Evolutionary conservation across 2,329 filamentous ascomycete species (phyloP).

Genomic region (Pseudohalonectria lignicola): DNA sequence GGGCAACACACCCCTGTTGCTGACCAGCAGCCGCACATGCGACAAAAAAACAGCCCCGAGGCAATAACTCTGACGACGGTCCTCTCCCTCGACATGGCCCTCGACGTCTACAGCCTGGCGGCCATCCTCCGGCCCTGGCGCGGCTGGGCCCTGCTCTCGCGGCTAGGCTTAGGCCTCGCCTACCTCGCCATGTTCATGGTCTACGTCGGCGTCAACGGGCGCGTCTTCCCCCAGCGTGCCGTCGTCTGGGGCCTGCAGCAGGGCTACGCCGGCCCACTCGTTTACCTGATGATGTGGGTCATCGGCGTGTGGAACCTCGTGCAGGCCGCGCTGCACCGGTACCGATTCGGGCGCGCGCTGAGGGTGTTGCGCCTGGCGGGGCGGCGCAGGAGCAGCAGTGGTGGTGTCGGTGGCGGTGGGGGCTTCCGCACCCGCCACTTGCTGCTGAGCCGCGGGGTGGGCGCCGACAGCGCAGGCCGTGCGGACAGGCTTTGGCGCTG

Average conservation of each 20-base stretch:
- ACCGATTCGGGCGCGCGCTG: conserved; percentile 1
- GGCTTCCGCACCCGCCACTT: too few species aligned
- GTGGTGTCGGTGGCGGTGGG: too few species aligned
- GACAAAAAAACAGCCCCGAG: conserved; percentile 11
- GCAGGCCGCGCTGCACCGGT: conserved; percentile 4
- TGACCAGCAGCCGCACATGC: too few species aligned
- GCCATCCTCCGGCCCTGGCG: conserved; percentile 18
- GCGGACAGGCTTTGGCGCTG: too few species aligned
- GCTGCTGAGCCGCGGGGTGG: too few species aligned
- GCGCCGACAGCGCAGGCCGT: too few species aligned
- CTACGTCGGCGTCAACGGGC: conserved; percentile 18
- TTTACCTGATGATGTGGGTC: conserved; percentile 24
- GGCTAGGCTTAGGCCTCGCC: conserved; percentile 17
- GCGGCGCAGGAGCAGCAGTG: too few species aligned
- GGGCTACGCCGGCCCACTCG: conserved; percentile 16
- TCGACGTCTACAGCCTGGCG: conserved; percentile 23
- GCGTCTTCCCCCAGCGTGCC: conserved; percentile 23
- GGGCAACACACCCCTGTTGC: too few species aligned
- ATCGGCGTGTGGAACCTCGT: conserved; percentile 12
- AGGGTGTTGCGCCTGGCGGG: not conserved
- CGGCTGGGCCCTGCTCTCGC: conserved; percentile 17
- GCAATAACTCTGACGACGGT: conserved; percentile 19
- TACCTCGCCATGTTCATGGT: conserved; percentile 23
- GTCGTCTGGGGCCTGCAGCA: conserved; percentile 23
- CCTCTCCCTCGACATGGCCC: conserved; percentile 20